Evolutionary conservation across 176 grass and related monocot genomes (phyloP).

Genomic region (Chrysopogon serrulatus): DNA sequence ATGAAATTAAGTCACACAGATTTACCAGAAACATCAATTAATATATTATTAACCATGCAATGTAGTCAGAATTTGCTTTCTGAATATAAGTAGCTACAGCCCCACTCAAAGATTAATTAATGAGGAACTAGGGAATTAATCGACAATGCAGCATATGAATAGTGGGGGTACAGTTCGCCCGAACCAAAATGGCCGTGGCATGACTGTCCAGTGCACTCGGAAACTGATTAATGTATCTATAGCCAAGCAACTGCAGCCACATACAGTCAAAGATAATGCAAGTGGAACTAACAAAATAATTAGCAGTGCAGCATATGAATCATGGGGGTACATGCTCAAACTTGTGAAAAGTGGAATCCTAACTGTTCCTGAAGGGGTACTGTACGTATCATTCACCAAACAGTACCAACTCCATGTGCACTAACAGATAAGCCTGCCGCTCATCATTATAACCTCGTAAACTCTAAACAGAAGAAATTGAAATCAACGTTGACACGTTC

Average conservation of each 20-base stretch:
- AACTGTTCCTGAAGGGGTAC: background rate
- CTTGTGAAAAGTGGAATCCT: background rate
- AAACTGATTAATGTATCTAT: background rate
- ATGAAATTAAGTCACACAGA: background rate
- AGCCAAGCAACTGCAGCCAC: background rate
- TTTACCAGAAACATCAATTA: background rate
- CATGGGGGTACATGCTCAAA: background rate
- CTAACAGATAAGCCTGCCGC: background rate
- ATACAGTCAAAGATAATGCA: background rate
- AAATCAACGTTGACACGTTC: background rate
- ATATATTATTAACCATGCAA: background rate
- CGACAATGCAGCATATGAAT: background rate
- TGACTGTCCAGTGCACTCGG: background rate
- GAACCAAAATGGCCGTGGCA: background rate
- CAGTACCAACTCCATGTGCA: background rate
- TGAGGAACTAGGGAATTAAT: background rate
- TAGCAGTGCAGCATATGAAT: slow-evolving; percentile 3
- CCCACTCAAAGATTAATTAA: background rate
- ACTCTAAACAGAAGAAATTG: background rate
- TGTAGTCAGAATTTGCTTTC: background rate
- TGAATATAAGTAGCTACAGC: background rate
- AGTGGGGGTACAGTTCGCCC: background rate
- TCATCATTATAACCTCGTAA: background rate
- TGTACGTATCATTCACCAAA: background rate
- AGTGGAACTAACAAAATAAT: background rate